phyloP scores from a whole-genome alignment of 176 grass and related monocot genomes.

The Zoysia pacifica region DNA sequence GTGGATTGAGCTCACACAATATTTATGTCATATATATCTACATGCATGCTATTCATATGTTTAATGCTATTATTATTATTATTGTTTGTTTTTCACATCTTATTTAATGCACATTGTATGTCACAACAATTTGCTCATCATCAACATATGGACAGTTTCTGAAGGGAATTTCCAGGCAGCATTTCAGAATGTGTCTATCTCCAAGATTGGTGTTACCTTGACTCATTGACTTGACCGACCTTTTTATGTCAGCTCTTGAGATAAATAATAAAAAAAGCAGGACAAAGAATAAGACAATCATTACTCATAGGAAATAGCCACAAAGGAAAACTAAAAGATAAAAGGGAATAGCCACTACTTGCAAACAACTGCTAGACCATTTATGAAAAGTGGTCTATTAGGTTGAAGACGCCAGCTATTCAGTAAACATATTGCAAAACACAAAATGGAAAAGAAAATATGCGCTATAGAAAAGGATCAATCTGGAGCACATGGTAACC shows the following conservation, averaged over 20 bases:
- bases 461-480: constrained; percentile 6
- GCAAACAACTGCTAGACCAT: no score
- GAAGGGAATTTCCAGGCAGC: background rate
- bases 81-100: background rate
- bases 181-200: constrained; percentile 1
- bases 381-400: background rate
- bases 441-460: constrained; percentile 3
- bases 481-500: constrained; percentile 24
- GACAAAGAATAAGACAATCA: constrained; percentile 3
- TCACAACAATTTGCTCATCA: background rate
- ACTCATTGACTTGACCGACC: background rate
- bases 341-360: no score
- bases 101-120: background rate
- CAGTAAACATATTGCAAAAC: constrained; percentile 19
- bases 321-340: no score
- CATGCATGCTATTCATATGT: background rate
- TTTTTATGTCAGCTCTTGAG: background rate
- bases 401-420: constrained; percentile 6
- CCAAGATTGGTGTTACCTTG: background rate
- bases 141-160: constrained; percentile 22
- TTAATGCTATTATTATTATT: background rate
- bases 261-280: background rate
- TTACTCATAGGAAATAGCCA: background rate
- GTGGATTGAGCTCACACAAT: background rate
- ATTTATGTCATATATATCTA: background rate